Base-by-base conservation (phyloP, 371 early-diverging fungal genomes). In the Mortierella sp. region DNA sequence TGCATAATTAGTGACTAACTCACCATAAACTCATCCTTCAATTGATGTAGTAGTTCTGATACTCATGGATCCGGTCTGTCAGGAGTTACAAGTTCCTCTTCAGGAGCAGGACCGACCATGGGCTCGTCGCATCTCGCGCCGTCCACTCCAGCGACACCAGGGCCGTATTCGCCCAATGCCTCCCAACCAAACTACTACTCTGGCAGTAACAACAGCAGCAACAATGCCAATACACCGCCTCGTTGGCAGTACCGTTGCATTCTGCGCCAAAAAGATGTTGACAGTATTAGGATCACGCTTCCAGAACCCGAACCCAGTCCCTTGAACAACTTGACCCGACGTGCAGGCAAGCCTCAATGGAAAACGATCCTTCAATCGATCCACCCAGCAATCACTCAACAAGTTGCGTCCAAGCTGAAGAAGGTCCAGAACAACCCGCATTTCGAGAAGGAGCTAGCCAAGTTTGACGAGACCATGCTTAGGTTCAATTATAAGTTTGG, bases 401-500 rank as follows among this genome's bases (percentile, higher is more conserved):
- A 86, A 75, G 89, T 92, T 34, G 84, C 90, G 19, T 80, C 89
- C n/a, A 93, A 91, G 13, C 80, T 96, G 50, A 95, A 92, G 68
- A 87, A 89, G 34, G 82, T 86, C 19, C 77, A 86, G 42, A 77
- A 75, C n/a, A 86, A 82, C 55, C 82, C 55, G 19, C 82, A 80
- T 0, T 86, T 86, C 54, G 86, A 86, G 38, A 79, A 70, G 38
- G 92, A 91, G 38, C 63, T 93, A 21, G 80, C 91, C 1, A 88
- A 88, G 45, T 89, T 92, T 71, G 93, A 93, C 74, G 92, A 93
- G 74, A 88, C 88, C 58, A 89, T 88, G 83, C 48, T 86, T n/a
- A 63, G 82, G 31, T 86, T 82, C 65, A 82, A 86, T 42, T 96
- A 96, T 84, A 96, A 96, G 86, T 96, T 96, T 92, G 97, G 96